Conservation (phyloP, 2,329 filamentous ascomycete genomes). For the Hypoxylon sp. region DNA sequence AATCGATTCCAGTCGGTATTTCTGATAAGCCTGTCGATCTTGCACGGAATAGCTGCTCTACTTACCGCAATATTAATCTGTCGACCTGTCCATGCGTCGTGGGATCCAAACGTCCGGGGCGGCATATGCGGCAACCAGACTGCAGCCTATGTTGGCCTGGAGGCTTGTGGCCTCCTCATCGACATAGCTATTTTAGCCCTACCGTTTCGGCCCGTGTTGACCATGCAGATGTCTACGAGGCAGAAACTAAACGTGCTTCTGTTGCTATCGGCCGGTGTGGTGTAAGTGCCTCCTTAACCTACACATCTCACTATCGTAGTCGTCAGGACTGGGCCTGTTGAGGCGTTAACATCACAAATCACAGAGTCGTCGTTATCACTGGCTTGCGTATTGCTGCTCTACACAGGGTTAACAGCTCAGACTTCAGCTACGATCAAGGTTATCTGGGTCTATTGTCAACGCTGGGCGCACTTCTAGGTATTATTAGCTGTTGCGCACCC, state of each 20-base stretch:
- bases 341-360: background rate
- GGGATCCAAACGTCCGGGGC: slow-evolving; percentile 13
- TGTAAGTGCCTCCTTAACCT: slow-evolving; percentile 22
- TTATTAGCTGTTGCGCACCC: slow-evolving; percentile 20
- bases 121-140: slow-evolving; percentile 26
- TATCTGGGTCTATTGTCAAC: slow-evolving; percentile 32
- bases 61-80: slow-evolving; percentile 10
- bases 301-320: background rate
- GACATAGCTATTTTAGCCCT: slow-evolving; percentile 18
- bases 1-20: background rate
- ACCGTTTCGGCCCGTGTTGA: background rate
- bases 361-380: slow-evolving; percentile 20
- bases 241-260: background rate
- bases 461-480: slow-evolving; percentile 26
- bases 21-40: slow-evolving; percentile 1
- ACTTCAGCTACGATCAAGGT: slow-evolving; percentile 36
- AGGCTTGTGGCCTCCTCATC: slow-evolving; percentile 17
- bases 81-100: slow-evolving; percentile 22
- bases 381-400: slow-evolving; percentile 29
- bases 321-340: background rate
- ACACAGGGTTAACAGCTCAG: slow-evolving; percentile 17
- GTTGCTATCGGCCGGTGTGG: slow-evolving; percentile 7
- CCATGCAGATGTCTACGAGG: background rate
- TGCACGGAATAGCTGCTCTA: slow-evolving; percentile 13
- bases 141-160: slow-evolving; percentile 13